Percentiles rank a stretch among this genome's conserved stretches.
These are phyloP conservation scores for Cystofilobasidium bisporidii DNA, from an alignment of 768 basidiomycete species.

Conservation along the genomic window DNA sequence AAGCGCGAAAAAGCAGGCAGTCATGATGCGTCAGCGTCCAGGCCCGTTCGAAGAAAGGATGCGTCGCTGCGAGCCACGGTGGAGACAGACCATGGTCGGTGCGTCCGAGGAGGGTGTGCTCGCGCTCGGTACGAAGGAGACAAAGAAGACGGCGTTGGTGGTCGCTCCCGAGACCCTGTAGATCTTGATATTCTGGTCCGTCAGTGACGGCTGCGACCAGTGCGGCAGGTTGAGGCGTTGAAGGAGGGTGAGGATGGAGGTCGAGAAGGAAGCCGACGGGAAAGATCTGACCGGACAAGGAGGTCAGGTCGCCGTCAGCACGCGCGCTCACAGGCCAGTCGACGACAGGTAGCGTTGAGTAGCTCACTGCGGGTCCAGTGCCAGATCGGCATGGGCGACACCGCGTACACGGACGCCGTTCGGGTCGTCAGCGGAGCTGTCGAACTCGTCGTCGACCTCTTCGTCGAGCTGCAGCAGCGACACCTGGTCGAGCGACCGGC, in stretches of 20 bases:
- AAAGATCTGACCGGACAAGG: constrained; percentile 2
- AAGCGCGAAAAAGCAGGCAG: neutral
- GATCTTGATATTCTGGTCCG: constrained; percentile 47
- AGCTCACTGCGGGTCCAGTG: constrained; percentile 35
- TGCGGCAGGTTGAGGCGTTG: constrained; percentile 31
- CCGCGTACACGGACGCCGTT: constrained; percentile 29
- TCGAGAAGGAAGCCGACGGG: constrained; percentile 7
- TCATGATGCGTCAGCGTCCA: neutral
- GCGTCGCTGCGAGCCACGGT: neutral
- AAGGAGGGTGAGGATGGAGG: constrained; percentile 11
- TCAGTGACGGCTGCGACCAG: constrained; percentile 37
- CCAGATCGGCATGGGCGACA: constrained; percentile 34
- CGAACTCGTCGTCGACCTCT: constrained; percentile 11
- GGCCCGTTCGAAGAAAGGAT: no score
- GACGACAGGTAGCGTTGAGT: no score
- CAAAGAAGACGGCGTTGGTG: constrained; percentile 95
- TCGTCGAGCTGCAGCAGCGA: constrained; percentile 22
- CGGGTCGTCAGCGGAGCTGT: constrained; percentile 16
- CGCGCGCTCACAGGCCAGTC: no score
- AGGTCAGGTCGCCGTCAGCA: no score
- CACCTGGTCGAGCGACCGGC: constrained; percentile 20
- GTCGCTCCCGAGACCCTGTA: constrained; percentile 79
- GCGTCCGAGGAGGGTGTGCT: constrained; percentile 6
- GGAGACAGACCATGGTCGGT: constrained; percentile 20
- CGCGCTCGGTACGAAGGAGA: constrained; percentile 48